These are phyloP conservation scores for Pistacia integerrima DNA, from an alignment of 345 rosid genomes.

Conservation along the genomic window DNA sequence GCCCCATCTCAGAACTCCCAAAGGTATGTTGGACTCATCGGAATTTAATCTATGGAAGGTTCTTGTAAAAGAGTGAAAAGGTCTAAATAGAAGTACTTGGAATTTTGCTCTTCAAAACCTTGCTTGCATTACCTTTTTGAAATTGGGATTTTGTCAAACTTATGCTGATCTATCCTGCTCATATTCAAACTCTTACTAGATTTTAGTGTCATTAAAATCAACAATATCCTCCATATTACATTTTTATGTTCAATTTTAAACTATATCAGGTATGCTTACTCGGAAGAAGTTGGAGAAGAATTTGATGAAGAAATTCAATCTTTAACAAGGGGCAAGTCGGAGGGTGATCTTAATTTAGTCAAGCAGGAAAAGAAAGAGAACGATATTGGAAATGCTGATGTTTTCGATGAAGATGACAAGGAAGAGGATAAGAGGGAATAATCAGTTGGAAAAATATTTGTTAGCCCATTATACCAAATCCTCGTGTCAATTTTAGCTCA, in stretches of 20 bases:
- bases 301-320: conserved; percentile 71
- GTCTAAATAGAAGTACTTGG: background rate
- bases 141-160: background rate
- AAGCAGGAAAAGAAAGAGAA: conserved; percentile 66
- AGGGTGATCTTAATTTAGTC: conserved; percentile 70
- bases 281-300: conserved; percentile 66
- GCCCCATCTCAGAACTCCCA: conserved; percentile 93
- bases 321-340: conserved; percentile 59
- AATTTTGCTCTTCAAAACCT: background rate
- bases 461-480: background rate
- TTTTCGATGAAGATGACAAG: conserved; percentile 50
- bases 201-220: conserved; percentile 4
- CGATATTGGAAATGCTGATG: conserved; percentile 22
- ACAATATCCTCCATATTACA: background rate
- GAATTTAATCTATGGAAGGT: background rate
- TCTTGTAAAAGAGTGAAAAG: background rate
- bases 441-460: conserved; percentile 2
- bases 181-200: background rate
- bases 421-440: conserved; percentile 86
- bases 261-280: conserved; percentile 71
- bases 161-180: background rate
- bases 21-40: conserved; percentile 42
- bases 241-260: background rate
- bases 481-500: conserved; percentile 4
- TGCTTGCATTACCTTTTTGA: background rate